Evolutionary conservation across 2,329 filamentous ascomycete genomes (phyloP), one percentile per base, ranked within the genome.

Genomic region (Paramyrothecium sp.): DNA sequence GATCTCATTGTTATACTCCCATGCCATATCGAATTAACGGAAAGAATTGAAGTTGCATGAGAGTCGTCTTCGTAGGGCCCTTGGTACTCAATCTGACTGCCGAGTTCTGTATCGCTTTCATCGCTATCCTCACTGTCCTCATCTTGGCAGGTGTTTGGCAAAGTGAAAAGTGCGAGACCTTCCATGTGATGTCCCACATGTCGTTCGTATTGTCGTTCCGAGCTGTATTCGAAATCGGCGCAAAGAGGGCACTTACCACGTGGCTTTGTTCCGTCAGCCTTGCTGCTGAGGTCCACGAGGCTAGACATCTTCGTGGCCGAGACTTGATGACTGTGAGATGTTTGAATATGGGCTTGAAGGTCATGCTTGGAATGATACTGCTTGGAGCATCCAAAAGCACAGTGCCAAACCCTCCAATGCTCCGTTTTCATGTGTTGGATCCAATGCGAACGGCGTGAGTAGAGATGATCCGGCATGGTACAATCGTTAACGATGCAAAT

Each of bases 1-100:
- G 86, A 86, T 63, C 85, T 88, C 91, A 96, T 96, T 8, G 81
- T 80, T 58, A 92, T 75, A 51, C 81, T 86, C 16, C 92, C 92
- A 55, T 85, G 85, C 92, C 92, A 97, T 38, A 96, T 79, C 22
- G 91, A 80, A 50, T 87, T 84, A 0, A n/a, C n/a, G n/a, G n/a
- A n/a, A n/a, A n/a, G 89, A 88, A 61, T 94, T 85, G 8, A 16
- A 10, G 95, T 91, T 2, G 87, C 88, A 0, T 92, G 91, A 0
- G 91, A 93, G 70, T 3, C 13, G 13, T 16, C 13, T 4, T 44
- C 13, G 38, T 4, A 5, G 13, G 26, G 26, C 10, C 4, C 13
- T 7, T 44, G 13, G 13, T 7, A 7, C 13, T 44, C 38, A 19
- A 17, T 12, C 13, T 19, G 38, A 12, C 13, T 44, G 13, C 13